Conservation (phyloP, 169 alveolate genomes). For the Babesia bovis region DNA sequence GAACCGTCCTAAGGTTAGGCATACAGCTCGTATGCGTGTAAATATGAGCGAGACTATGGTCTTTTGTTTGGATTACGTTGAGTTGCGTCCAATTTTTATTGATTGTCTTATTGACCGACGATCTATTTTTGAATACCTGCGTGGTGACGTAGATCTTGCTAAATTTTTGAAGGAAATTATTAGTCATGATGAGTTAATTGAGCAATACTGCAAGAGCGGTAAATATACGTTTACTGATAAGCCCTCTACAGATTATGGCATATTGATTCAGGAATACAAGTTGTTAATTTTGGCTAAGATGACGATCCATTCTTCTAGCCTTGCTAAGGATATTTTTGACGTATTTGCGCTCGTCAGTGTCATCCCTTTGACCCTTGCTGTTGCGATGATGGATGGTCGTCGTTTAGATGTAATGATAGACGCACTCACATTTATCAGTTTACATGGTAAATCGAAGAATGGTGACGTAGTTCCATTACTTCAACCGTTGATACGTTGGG, state of each 20-base stretch:
- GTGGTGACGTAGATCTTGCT: slow-evolving; percentile 7
- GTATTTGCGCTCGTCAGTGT: slow-evolving; percentile 16
- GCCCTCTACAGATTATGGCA: background rate
- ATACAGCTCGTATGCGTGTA: background rate
- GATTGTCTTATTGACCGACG: background rate
- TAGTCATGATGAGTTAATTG: slow-evolving; percentile 12
- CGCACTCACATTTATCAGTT: slow-evolving; percentile 32
- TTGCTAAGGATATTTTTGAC: slow-evolving; percentile 20
- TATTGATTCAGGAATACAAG: slow-evolving; percentile 4
- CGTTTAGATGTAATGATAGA: slow-evolving; percentile 37
- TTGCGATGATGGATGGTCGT: slow-evolving; percentile 1
- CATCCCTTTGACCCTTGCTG: slow-evolving; percentile 9
- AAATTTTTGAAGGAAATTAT: background rate
- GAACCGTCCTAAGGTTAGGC: background rate
- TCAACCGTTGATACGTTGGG: slow-evolving; percentile 14
- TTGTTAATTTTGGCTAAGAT: slow-evolving; percentile 45
- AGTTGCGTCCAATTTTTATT: slow-evolving; percentile 43
- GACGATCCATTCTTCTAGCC: slow-evolving; percentile 35
- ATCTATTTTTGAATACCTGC: slow-evolving; percentile 1
- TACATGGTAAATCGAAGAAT: slow-evolving; percentile 50
- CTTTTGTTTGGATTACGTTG: slow-evolving; percentile 42
- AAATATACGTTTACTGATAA: background rate
- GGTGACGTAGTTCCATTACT: background rate
- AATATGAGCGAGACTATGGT: slow-evolving; percentile 13
- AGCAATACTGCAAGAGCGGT: background rate